These are phyloP conservation scores for Rhizoclosmatium sp. DNA, from an alignment of 192 early-diverging fungal species.

Conservation along the genomic window DNA sequence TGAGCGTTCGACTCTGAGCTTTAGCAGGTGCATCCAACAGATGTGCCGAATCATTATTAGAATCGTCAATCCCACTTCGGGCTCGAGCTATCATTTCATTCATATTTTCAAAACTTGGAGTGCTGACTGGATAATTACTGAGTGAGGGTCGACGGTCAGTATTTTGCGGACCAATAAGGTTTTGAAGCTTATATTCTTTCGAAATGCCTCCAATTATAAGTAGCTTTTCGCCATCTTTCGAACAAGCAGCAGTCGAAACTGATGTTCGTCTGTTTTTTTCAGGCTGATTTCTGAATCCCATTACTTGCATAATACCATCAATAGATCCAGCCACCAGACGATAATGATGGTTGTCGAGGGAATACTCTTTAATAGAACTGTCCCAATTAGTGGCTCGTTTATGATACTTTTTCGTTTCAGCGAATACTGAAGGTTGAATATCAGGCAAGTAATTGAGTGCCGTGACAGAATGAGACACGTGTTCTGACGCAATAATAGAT, in stretches of 20 bases:
- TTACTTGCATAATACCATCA: constrained; percentile 12
- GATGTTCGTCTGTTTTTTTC: neutral
- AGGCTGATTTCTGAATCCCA: neutral
- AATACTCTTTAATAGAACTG: neutral
- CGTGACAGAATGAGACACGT: constrained; percentile 17
- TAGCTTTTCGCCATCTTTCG: neutral
- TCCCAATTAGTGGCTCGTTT: constrained; percentile 2
- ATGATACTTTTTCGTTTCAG: neutral
- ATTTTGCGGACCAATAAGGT: neutral
- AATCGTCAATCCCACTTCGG: constrained; percentile 6
- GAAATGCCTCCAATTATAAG: neutral
- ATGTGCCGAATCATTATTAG: neutral
- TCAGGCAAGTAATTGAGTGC: constrained; percentile 1
- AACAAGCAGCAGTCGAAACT: neutral
- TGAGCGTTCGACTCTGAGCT: neutral
- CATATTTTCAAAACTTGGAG: neutral
- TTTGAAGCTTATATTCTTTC: neutral
- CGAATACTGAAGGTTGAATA: neutral
- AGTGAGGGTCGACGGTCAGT: neutral
- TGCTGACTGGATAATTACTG: neutral
- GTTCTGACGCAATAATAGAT: neutral
- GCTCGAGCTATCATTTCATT: constrained; percentile 9
- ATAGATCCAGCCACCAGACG: constrained; percentile 2
- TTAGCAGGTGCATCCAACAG: neutral
- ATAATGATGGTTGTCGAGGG: neutral